Base-by-base conservation (phyloP, 805 yeast species). In the Schizosaccharomyces japonicus region DNA sequence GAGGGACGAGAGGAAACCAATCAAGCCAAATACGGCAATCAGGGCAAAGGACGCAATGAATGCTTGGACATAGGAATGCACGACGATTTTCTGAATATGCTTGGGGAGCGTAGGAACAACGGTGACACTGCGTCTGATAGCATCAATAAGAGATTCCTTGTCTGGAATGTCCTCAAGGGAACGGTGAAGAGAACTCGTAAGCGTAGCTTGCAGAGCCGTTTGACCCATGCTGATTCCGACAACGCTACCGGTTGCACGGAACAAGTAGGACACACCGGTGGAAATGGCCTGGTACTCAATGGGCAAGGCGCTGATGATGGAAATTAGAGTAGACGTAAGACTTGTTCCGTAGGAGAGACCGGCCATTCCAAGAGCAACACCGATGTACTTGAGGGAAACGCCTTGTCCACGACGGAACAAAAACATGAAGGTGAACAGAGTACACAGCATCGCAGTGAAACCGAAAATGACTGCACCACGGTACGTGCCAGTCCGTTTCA, bases 211-310 rank as follows among this genome's bases (percentile, higher is more conserved):
- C 63, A 78, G 79, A 26, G 78, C 64, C 2, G 83, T 76, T 19
- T 79, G 69, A 0, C 80, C 76, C 10, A 76, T 54, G 1, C 85
- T 66, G 13, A 82, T 84, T 33, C 93, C 93, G 45, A 81, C 61
- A 0, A 90, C 79, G n/a, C 87, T 78, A 0, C 93, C 94, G 0
- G 84, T 76, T 7, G 87, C 77, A 56, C 93, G 69, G 65, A 80
- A 82, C 0, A 85, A 84, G 59, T 85, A 84, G 57, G 82, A 93
- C 50, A 85, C 80, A 0, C 94, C 80, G 0, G 95, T 84, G 2
- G 87, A 78, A 19, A 83, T 70, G 1, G 95, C 94, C 60, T 82
- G 94, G 56, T 68, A 71, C 47, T 71, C 68, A 21, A 66, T 60
- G 7, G 79, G 76, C 1, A 78, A 90, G 1, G 90, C 72, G 0